Evolutionary conservation across 2,329 filamentous ascomycete genomes (phyloP), one percentile per base, ranked within the genome.

Genomic region (Cladosporium halotolerans): DNA sequence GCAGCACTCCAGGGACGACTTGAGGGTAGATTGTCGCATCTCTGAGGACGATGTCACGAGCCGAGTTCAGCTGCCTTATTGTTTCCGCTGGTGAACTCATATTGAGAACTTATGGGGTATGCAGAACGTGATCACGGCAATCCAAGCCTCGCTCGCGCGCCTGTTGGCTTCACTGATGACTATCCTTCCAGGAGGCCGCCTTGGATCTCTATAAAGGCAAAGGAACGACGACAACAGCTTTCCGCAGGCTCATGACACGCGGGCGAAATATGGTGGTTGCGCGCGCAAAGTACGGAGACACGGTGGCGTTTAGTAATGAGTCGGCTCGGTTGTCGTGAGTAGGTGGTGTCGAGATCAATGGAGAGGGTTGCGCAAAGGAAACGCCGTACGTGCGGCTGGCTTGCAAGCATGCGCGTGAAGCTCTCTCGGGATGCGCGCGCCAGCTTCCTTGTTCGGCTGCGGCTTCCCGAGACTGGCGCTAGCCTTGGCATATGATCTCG

Each of bases 1-100:
- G 90, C n/a, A 97, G 76, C 58, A 97, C 89, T 45, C 89, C 90
- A 66, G 89, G 88, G 58, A 99, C 85, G 68, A 99, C 92, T 70
- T 88, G 89, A 47, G 86, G 84, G 71, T 97, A 99, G 73, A 95
- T 89, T 66, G 83, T 84, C 58, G 91, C 80, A 72, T 97, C 91
- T 62, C 82, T 83, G 55, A 97, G 80, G 51, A 95, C 91, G 57
- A 97, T 85, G 68, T 88, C 88, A 66, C 93, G 89, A 58, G 93
- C 93, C 64, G 88, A 85, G 69, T 95, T 85, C 62, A 99, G 85
- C 76, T 96, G 91, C 63, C 83, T 81, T 65, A 97, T 82, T 72
- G 92, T 89, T 66, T 90, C 85, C 66, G 80, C 76, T 36, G 56
- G 55, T 33, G 60, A 54, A 41, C 61, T 62, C 64, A 67, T 68